phyloP scores from a whole-genome alignment of 176 grass and related monocot species.

The Raddia distichophylla region DNA sequence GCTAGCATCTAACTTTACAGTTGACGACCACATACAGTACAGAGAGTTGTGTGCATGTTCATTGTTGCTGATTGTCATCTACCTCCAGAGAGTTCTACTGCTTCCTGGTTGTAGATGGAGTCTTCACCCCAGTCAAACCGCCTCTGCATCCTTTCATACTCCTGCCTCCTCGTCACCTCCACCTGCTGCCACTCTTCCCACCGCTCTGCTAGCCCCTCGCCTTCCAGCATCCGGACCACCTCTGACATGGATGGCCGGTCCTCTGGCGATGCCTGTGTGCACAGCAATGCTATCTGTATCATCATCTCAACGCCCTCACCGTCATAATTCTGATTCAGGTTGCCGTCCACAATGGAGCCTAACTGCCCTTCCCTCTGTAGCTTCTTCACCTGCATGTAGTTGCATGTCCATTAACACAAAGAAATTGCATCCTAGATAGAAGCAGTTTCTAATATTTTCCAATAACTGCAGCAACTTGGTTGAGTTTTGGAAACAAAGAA shows the following conservation, averaged over 20 bases:
- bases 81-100: slow-evolving; percentile 64
- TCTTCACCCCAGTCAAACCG: slow-evolving; percentile 69
- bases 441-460: not conserved
- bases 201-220: slow-evolving; percentile 67
- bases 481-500: not conserved
- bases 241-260: slow-evolving; percentile 87
- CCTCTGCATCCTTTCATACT: slow-evolving; percentile 59
- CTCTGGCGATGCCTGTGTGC: slow-evolving; percentile 74
- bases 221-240: slow-evolving; percentile 89
- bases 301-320: slow-evolving; percentile 64
- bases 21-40: slow-evolving; percentile 5
- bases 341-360: slow-evolving; percentile 68
- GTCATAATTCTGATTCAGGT: slow-evolving; percentile 53
- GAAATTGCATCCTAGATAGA: not conserved
- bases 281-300: slow-evolving; percentile 78
- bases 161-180: slow-evolving; percentile 70
- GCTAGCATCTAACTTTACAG: slow-evolving; percentile 11
- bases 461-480: not conserved
- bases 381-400: slow-evolving; percentile 72
- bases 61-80: slow-evolving; percentile 42
- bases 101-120: slow-evolving; percentile 67
- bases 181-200: slow-evolving; percentile 95
- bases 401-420: slow-evolving; percentile 1
- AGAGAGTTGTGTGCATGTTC: not conserved
- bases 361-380: slow-evolving; percentile 73